Percentiles rank a stretch among this genome's conserved stretches.
phyloP scores from a whole-genome alignment of 2,329 filamentous ascomycete genomes.

The Trichophyton simii region DNA sequence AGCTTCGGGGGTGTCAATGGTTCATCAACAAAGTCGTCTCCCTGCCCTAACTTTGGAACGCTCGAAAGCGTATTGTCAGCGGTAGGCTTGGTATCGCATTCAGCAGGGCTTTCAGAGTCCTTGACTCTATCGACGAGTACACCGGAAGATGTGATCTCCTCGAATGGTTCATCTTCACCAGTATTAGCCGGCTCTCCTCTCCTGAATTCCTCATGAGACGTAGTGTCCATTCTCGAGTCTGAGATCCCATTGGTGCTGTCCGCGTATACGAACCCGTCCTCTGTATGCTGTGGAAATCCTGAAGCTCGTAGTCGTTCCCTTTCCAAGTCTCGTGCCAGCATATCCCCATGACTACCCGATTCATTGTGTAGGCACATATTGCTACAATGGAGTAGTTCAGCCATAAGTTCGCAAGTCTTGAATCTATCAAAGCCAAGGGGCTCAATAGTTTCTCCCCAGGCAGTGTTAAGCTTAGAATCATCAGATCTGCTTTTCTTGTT shows the following conservation, averaged over 20 bases:
- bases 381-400: conserved; percentile 89
- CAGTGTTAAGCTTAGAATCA: conserved; percentile 51
- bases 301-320: conserved; percentile 63
- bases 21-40: conserved; percentile 67
- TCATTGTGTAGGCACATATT: conserved; percentile 97
- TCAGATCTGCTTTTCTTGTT: conserved; percentile 17
- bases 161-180: conserved; percentile 79
- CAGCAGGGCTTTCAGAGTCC: conserved; percentile 49
- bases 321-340: conserved; percentile 65
- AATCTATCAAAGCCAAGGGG: conserved; percentile 94
- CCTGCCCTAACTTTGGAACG: conserved; percentile 41
- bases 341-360: conserved; percentile 73
- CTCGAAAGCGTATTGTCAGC: conserved; percentile 15
- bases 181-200: not conserved
- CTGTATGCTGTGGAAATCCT: conserved; percentile 49
- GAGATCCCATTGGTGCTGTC: conserved; percentile 32
- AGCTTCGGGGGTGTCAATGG: conserved; percentile 53
- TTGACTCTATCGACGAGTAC: conserved; percentile 63
- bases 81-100: conserved; percentile 9
- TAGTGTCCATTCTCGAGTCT: not conserved
- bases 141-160: conserved; percentile 62
- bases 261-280: conserved; percentile 44
- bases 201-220: conserved; percentile 42
- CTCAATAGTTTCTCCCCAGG: conserved; percentile 83
- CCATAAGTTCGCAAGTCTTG: conserved; percentile 98